Conservation (phyloP, 495 filamentous ascomycete species). For the Neurospora discreta region DNA sequence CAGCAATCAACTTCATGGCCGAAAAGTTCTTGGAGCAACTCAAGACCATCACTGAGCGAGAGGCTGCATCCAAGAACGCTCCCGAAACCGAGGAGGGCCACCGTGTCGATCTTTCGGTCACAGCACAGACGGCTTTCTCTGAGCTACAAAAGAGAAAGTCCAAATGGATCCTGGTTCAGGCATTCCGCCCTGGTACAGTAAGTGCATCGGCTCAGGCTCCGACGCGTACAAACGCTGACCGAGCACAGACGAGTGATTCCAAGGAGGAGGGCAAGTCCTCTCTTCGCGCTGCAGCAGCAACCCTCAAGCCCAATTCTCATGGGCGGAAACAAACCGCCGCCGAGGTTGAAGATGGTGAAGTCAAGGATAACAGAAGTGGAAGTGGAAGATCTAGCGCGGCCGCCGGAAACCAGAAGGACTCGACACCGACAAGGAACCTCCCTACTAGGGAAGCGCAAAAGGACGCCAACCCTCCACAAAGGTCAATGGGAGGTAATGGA, state of each 20-base stretch:
- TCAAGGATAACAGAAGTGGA: conserved; percentile 49
- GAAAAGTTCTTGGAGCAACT: conserved; percentile 56
- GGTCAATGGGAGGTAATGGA: background rate
- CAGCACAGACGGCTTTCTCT: conserved; percentile 75
- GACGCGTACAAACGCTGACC: conserved; percentile 11
- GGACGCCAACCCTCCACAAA: conserved; percentile 8
- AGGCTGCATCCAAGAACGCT: conserved; percentile 46
- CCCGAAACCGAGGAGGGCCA: conserved; percentile 52
- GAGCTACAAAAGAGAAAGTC: conserved; percentile 67
- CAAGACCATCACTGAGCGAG: conserved; percentile 60
- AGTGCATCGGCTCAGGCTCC: conserved; percentile 24
- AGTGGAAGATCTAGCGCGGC: conserved; percentile 13
- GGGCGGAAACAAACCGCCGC: conserved; percentile 23
- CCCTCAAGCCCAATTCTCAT: conserved; percentile 32
- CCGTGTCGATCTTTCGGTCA: conserved; percentile 80
- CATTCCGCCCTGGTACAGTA: conserved; percentile 49
- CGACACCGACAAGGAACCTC: conserved; percentile 3
- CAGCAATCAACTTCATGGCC: conserved; percentile 80
- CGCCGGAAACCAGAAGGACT: conserved; percentile 12
- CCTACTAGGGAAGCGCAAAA: conserved; percentile 6
- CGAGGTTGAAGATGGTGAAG: conserved; percentile 73
- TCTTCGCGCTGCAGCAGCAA: conserved; percentile 31
- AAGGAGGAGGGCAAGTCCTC: conserved; percentile 25
- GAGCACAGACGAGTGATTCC: conserved; percentile 25
- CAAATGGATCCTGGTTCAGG: conserved; percentile 78